Conservation (phyloP, 2,329 filamentous ascomycete species). For the Aspergillus sp. region DNA sequence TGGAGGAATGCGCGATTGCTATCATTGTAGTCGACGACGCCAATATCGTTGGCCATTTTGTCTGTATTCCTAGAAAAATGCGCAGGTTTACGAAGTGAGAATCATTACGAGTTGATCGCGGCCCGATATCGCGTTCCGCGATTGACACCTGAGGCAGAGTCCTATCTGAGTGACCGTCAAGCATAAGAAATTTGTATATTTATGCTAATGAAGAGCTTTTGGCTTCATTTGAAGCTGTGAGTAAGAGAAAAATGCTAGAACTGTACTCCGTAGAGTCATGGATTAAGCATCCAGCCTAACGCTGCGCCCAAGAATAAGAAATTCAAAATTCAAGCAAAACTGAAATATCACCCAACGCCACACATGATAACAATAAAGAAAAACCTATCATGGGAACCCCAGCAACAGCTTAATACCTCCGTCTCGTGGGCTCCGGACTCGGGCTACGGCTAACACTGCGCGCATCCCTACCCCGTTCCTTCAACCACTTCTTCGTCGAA, state of each 20-base stretch:
- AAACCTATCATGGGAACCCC: not conserved
- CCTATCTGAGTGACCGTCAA: no score
- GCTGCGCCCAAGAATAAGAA: not conserved
- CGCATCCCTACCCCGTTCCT: slow-evolving; percentile 72
- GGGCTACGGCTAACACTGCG: slow-evolving; percentile 76
- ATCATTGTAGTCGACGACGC: slow-evolving; percentile 47
- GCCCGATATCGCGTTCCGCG: no score
- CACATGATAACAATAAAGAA: slow-evolving; percentile 10
- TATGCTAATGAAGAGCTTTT: not conserved
- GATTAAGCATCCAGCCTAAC: no score
- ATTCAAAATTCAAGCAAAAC: not conserved
- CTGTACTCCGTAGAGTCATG: slow-evolving; percentile 3
- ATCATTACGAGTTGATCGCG: not conserved
- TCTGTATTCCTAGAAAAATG: not conserved
- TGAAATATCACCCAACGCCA: slow-evolving; percentile 14
- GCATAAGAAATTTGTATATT: no score
- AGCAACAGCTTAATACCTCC: slow-evolving; percentile 51
- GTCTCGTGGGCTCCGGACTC: slow-evolving; percentile 74
- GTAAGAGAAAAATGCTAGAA: not conserved
- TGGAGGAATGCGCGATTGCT: slow-evolving; percentile 85
- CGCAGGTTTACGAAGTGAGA: not conserved
- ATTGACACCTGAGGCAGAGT: no score
- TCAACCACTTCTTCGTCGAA: slow-evolving; percentile 94
- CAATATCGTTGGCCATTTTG: slow-evolving; percentile 10
- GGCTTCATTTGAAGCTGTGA: not conserved